phyloP scores from a whole-genome alignment of 176 grass and related monocot species.

The Echinochloa phyllopogon region DNA sequence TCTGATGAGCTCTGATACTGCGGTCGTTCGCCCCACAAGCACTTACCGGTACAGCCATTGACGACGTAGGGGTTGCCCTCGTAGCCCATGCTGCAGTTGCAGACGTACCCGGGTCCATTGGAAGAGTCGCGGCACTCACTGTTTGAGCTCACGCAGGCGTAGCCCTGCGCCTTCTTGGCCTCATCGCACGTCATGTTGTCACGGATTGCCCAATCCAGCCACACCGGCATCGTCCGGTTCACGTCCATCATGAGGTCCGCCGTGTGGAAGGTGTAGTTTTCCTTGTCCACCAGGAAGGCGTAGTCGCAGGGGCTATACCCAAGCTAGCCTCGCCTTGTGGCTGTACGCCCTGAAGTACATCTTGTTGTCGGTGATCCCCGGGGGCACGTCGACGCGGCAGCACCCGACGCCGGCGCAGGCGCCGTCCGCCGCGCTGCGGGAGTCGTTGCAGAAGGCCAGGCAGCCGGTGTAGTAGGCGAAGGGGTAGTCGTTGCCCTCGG shows the following conservation, averaged over 20 bases:
- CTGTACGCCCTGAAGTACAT: not conserved
- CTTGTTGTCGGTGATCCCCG: not conserved
- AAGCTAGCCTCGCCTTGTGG: not conserved
- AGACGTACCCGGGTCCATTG: conserved; percentile 28
- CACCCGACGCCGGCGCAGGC: conserved; percentile 20
- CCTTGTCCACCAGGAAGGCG: conserved; percentile 22
- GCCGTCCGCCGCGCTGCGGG: not conserved
- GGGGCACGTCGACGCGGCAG: conserved; percentile 20
- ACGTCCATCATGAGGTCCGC: conserved; percentile 1
- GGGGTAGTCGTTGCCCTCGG: not conserved
- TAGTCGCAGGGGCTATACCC: conserved; percentile 18
- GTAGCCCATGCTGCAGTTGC: conserved; percentile 27
- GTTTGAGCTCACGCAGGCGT: conserved; percentile 30
- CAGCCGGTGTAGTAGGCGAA: conserved; percentile 25
- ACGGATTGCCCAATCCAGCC: conserved; percentile 33
- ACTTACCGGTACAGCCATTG: not conserved
- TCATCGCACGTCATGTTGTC: not conserved
- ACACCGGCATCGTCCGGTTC: conserved; percentile 15
- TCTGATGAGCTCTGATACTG: no score
- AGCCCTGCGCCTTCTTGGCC: not conserved
- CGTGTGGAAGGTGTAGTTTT: not conserved
- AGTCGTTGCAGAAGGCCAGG: conserved; percentile 14
- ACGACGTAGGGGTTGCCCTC: not conserved
- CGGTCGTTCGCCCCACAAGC: no score
- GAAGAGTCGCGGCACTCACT: not conserved